Evolutionary conservation across 2,329 filamentous ascomycete species (phyloP).

Genomic region (Westerdykella sp.): DNA sequence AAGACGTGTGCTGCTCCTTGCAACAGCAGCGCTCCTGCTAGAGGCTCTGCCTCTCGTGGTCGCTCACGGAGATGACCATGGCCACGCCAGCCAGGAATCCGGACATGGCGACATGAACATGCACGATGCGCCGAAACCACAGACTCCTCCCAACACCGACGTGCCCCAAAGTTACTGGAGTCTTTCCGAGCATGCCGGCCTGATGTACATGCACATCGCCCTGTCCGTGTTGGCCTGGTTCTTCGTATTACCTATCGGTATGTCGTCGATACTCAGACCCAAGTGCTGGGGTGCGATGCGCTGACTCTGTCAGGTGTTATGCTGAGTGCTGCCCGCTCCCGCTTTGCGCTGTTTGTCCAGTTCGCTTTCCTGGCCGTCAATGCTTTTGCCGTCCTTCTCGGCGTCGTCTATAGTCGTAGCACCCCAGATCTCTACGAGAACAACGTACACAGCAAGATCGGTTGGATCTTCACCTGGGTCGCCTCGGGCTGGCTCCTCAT

Average conservation of each 20-base stretch:
- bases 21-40: conserved; percentile 37
- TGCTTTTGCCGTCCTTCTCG: conserved; percentile 36
- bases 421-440: conserved; percentile 82
- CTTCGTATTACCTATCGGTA: conserved; percentile 65
- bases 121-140: conserved; percentile 11
- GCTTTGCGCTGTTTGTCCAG: conserved; percentile 64
- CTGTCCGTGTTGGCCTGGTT: conserved; percentile 69
- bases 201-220: conserved; percentile 64
- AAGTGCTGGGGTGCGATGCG: conserved; percentile 2
- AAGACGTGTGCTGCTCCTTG: conserved; percentile 15
- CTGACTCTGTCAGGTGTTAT: conserved; percentile 60
- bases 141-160: conserved; percentile 8
- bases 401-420: conserved; percentile 61
- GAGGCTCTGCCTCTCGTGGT: conserved; percentile 35
- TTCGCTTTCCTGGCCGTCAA: conserved; percentile 46
- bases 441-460: conserved; percentile 82
- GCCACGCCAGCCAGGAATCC: background rate
- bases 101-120: conserved; percentile 15
- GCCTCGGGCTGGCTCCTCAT: conserved; percentile 64
- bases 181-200: conserved; percentile 46
- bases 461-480: conserved; percentile 75
- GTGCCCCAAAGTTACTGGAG: conserved; percentile 54
- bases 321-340: conserved; percentile 75
- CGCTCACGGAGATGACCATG: conserved; percentile 38
- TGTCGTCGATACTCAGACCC: conserved; percentile 26